Evolutionary conservation across 2,329 filamentous ascomycete species (phyloP), one percentile per base, ranked within the genome.

Genomic region (Incumbomyces lentus): DNA sequence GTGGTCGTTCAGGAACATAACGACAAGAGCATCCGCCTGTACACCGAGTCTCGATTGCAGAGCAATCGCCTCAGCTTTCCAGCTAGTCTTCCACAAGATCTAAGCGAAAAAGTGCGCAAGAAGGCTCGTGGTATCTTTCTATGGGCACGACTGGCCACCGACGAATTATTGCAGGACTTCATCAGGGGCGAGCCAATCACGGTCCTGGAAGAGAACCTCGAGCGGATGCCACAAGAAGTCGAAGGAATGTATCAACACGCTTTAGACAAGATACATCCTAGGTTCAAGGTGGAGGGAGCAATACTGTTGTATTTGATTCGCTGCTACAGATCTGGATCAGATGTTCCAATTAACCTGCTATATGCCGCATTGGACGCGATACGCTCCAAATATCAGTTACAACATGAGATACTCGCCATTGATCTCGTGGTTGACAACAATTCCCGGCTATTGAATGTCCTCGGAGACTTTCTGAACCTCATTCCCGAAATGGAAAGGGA

Each of bases 51-150:
- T n/a, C 8, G 31, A 22, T 40, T 13, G 29, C 12, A 33, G 5
- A 16, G 26, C 17, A 33, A 30, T 16, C 26, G 40, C 8, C 12
- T 41, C 18, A 26, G n/a, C 13, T n/a, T 34, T 14, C 40, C n/a
- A 16, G 14, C 40, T 33, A 34, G 29, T 34, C 26, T 43, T 17
- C 30, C 37, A 39, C 12, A 43, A 14, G 7, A 19, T 14, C 34
- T 40, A 8, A 45, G 34, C 31, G 31, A 42, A n/a, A 22, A 32
- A 11, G 34, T 51, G 22, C 14, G 34, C 4, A 30, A 39, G 14
- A 43, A 43, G 41, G 16, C 46, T 11, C 32, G 29, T n/a, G 49
- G 49, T 6, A 47, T 51, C n/a, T 51, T 51, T 22, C 42, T 51
- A 2, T 51, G 49, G 49, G 47, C 48, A 11, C n/a, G 31, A 4